Evolutionary conservation across 805 yeast genomes (phyloP), one percentile per base, ranked within the genome.

Genomic region (Saccharomycopsis selenospora): DNA sequence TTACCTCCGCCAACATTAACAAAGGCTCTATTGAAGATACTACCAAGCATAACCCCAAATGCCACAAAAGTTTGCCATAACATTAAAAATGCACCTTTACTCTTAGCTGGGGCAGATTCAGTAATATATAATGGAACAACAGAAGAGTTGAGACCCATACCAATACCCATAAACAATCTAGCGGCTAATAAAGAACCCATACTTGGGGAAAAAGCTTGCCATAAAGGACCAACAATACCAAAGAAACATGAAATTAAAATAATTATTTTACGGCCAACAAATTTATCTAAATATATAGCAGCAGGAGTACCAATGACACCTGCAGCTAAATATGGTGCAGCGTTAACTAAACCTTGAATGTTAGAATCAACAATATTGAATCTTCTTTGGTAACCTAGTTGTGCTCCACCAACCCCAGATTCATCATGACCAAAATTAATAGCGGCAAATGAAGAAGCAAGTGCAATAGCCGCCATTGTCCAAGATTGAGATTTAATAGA

Each of bases 21-120:
- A 59, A 80, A 78, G 1, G 81, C 82, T 51, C 80, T 71, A 23
- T 75, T 71, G 17, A 80, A 69, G 28, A 79, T 76, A 52, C 78
- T 77, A 18, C 87, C 87, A 55, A 81, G 68, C 76, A 78, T 75
- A 53, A 82, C 79, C 51, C 88, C 88, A 46, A 80, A 75, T 1
- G 87, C 86, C n/a, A 85, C 80, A 69, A 80, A 80, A 57, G 79
- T 77, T 65, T 82, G 87, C 84, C 85, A 81, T 65, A 77, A 68
- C 82, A 80, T 79, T 43, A 79, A 79, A 51, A 82, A 66, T 1
- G 85, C 76, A 43, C 88, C 88, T 59, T 87, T 69, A 36, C 76
- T 71, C 10, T 65, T 64, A 11, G 75, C 75, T 1, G 85, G 85
- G 7, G 79, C 59, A 57, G 79, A 73, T 59, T 80, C 86, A 13